A percentile compares a stretch with the other conserved stretches of the same genome.
These are phyloP conservation scores for Acer negundo DNA, from an alignment of 345 rosid genomes.

Conservation along the genomic window DNA sequence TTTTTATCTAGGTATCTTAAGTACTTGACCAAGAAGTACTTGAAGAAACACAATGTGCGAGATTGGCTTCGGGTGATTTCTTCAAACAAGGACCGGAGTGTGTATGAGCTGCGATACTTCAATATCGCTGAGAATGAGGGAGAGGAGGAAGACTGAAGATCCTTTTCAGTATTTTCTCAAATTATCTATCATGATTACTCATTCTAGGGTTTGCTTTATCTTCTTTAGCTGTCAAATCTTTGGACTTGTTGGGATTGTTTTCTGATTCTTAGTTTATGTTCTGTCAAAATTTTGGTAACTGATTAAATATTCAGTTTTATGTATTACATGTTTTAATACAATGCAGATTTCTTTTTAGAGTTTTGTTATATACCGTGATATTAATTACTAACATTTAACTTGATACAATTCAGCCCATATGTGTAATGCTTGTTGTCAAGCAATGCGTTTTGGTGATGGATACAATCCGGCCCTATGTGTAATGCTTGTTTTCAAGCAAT, in stretches of 20 bases:
- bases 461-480: neutral
- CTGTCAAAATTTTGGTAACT: conserved; percentile 21
- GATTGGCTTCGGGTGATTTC: conserved; percentile 82
- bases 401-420: neutral
- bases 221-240: conserved; percentile 4
- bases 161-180: conserved; percentile 15
- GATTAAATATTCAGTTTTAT: neutral
- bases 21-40: conserved; percentile 74
- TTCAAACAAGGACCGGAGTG: conserved; percentile 60
- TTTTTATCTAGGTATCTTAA: conserved; percentile 47
- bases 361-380: neutral
- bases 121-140: conserved; percentile 79
- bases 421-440: conserved; percentile 2
- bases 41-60: conserved; percentile 64
- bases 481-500: neutral
- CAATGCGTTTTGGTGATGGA: neutral
- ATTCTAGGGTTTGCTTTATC: conserved; percentile 12
- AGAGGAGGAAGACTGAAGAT: conserved; percentile 60
- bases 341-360: neutral
- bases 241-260: conserved; percentile 12
- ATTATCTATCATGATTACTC: conserved; percentile 2
- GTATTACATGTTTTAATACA: conserved; percentile 13
- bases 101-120: conserved; percentile 68
- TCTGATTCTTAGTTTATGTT: conserved; percentile 10
- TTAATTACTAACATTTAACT: neutral